These are phyloP conservation scores for Dinochytrium kinnereticum DNA, from an alignment of 371 early-diverging fungal genomes.

Conservation along the genomic window DNA sequence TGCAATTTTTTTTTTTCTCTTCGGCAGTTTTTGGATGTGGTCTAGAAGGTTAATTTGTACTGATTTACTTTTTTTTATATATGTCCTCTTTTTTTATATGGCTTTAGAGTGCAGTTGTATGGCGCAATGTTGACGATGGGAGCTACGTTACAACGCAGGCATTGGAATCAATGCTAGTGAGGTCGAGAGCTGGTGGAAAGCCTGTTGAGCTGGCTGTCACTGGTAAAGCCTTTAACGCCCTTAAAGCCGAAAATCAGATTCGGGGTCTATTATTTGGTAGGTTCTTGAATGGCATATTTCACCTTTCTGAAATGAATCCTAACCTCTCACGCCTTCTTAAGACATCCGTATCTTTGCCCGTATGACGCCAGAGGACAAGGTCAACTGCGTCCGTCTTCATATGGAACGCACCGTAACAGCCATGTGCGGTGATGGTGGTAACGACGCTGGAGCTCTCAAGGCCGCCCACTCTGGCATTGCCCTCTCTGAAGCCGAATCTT, in stretches of 20 bases:
- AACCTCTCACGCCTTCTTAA: neutral
- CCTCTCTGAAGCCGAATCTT: constrained; percentile 81
- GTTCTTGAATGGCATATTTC: neutral
- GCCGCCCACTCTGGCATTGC: constrained; percentile 91
- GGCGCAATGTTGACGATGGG: constrained; percentile 59
- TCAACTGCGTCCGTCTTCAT: constrained; percentile 65
- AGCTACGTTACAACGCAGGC: constrained; percentile 35
- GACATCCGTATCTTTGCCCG: constrained; percentile 50
- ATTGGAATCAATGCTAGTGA: constrained; percentile 37
- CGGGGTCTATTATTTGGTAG: constrained; percentile 35
- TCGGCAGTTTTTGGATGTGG: neutral
- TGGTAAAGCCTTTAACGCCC: constrained; percentile 64
- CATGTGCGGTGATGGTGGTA: constrained; percentile 96
- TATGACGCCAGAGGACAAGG: constrained; percentile 52
- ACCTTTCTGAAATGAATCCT: neutral
- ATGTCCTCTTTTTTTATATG: neutral
- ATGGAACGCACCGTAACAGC: constrained; percentile 76
- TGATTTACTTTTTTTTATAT: neutral
- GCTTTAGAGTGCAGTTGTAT: constrained; percentile 44
- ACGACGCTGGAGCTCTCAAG: constrained; percentile 93
- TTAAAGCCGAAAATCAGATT: constrained; percentile 29
- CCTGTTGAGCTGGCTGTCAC: constrained; percentile 72
- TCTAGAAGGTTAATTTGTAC: too few species aligned
- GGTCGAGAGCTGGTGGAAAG: constrained; percentile 17
- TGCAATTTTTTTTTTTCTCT: neutral